phyloP scores from a whole-genome alignment of 2,329 filamentous ascomycete genomes.

The Fusarium sp. region DNA sequence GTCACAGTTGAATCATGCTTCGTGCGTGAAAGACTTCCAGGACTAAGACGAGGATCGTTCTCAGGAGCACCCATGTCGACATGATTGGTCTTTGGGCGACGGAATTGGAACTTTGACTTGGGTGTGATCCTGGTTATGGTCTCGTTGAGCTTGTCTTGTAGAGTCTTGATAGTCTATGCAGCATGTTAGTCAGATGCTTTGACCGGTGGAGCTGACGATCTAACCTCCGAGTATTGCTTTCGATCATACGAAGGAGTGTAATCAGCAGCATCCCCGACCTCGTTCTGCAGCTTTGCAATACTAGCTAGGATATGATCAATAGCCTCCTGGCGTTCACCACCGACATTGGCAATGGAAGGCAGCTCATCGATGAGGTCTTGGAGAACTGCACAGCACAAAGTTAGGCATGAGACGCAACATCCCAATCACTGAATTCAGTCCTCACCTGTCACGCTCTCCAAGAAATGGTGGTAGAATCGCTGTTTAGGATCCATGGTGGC shows the following conservation, averaged over 20 bases:
- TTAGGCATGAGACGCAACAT: constrained; percentile 10
- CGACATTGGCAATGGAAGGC: constrained; percentile 68
- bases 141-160: constrained; percentile 82
- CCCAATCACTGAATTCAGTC: background rate
- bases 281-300: constrained; percentile 83
- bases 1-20: constrained; percentile 35
- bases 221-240: constrained; percentile 82
- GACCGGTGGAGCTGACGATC: background rate
- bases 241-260: constrained; percentile 92
- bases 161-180: constrained; percentile 77
- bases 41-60: constrained; percentile 57
- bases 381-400: constrained; percentile 66
- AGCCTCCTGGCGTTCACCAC: constrained; percentile 81
- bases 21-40: constrained; percentile 50
- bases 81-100: constrained; percentile 48
- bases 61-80: constrained; percentile 58
- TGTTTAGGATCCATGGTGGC: constrained; percentile 67
- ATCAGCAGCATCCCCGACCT: constrained; percentile 84
- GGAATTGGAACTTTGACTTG: constrained; percentile 87
- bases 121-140: constrained; percentile 75
- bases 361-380: constrained; percentile 80
- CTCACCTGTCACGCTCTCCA: constrained; percentile 77
- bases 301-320: constrained; percentile 82
- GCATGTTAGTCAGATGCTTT: constrained; percentile 1
- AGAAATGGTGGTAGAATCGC: constrained; percentile 86